Base-by-base conservation (phyloP, 805 yeast species). In the Candida vartiovaarae region DNA sequence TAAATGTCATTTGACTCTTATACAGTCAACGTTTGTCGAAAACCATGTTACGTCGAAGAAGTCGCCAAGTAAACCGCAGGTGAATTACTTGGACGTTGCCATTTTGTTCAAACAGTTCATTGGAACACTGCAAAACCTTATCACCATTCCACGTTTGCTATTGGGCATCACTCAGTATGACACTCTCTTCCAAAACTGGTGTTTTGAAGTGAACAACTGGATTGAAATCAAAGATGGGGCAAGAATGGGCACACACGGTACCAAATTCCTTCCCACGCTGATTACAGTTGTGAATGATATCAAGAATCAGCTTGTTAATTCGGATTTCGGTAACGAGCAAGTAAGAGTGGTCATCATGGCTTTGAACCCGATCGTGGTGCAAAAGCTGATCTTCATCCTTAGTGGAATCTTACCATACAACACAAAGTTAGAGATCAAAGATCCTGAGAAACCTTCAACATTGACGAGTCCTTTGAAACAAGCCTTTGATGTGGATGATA, bases 351-450 rank as follows among this genome's bases (percentile, higher is more conserved):
- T 77, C 1, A 65, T 78, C 4, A 69, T 77, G 73, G 77, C 84
- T 0, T 74, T 79, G 11, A 78, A 78, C 53, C 76, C 79, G 32
- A 72, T 72, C 6, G 80, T 78, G 8, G 81, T 83, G 2, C 79
- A 78, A 51, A 77, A 77, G 53, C 60, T 78, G 43, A 63, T 78
- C 0, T 78, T 76, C 44, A 72, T 78, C 6, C 48, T 78, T 7
- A 68, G 76, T 42, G 82, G 77, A 0, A 45, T 78, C 26, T 57
- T 78, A 15, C 72, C 76, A 32, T 67, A 60, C 25, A 54, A 61
- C 7, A 50, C 55, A 36, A 45, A 51, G 3, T 54, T 60, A 5
- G 41, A 42, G 10, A 30, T 54, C 26, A 45, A 46, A 38, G 53
- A 53, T 32, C 28, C 20, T 15, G 20, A 15, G 20, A 15, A 15